Base-by-base conservation (phyloP, 805 yeast genomes). In the Limtongozyma cylindracea region DNA sequence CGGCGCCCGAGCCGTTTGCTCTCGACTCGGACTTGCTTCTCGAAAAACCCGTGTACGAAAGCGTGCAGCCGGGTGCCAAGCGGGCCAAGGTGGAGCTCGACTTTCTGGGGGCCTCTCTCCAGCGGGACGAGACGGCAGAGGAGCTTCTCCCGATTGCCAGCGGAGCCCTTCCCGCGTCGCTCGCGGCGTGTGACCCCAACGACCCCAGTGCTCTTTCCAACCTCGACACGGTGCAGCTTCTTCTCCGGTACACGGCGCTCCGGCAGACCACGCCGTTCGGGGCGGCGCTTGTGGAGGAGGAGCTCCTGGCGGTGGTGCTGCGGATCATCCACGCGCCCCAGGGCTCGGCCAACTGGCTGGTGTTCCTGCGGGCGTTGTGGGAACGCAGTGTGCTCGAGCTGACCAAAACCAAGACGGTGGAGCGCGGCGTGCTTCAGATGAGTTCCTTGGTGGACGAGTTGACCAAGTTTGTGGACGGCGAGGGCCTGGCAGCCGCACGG, bases 361-460 rank as follows among this genome's bases (percentile, higher is more conserved):
- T 84, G 3, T 78, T 68, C 34, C 63, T 82, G 2, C 55, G 82
- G 29, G 73, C 91, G 1, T 48, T 88, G 20, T 88, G 95, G 94
- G 74, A 71, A 35, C 61, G 96, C 39, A 77, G 94, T 6, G 34
- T 74, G 11, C 49, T 82, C 17, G 98, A 88, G 40, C 61, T 92
- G 0, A 55, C 57, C 22, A 68, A 66, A 31, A 65, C 91, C 1
- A 68, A 73, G 38, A 84, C 95, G 2, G 70, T 84, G 12, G 96
- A 88, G 45, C 60, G 98, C 39, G 96, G 96, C 22, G 67, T 82
- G 4, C 51, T 88, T 23, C 98, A 88, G 44, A 68, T 88, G 70
- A 84, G 82, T 24, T 69, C 91, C 3, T 49, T 88, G 19, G 88
- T 82, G 13, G 93, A 80, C 37, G 94, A 82, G 39, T 50, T 78